Evolutionary conservation across 1,284 basidiomycete genomes (phyloP), one percentile per base, ranked within the genome.

Genomic region (Pseudozyma sp.): DNA sequence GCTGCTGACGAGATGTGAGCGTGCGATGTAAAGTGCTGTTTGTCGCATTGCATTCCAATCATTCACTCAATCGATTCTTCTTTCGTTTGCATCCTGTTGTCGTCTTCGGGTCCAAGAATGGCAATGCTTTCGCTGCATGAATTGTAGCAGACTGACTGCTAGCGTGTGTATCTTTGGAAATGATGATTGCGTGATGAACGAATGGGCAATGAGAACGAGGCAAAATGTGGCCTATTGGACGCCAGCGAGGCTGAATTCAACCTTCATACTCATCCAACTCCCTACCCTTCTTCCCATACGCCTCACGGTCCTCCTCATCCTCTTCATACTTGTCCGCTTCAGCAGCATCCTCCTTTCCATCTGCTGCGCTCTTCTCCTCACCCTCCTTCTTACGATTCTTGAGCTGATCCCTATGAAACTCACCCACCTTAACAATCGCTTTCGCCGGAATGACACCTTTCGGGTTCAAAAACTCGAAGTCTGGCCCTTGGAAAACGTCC

Each of bases 361-460:
- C 18, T 18, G 34, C 3, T 6, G 4, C 18, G 16, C 18, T 19
- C 11, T 45, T 36, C 82, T 80, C 61, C 63, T 57, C 62, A 80
- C 43, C 88, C 82, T 40, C 55, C n/a, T 40, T 69, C 38, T 85
- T 89, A 88, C 67, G 90, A 72, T 91, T 92, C 31, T 88, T 87
- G 78, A 86, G 89, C 80, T 91, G 91, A 76, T 86, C 88, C 84
- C 92, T 91, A 0, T 90, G 89, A 75, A 89, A 89, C 13, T 80
- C 79, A 51, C 87, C 86, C 56, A 92, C 87, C 64, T 87, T 82
- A 44, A 85, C 59, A 12, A 85, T 76, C 4, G 85, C 79, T 5
- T 65, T 61, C 1, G 64, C 18, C 4, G 86, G 86, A 21, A 87
- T 87, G 13, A 82, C 71, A 16, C 86, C 87, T 36, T 80, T 78